Percentiles rank a stretch among this genome's conserved stretches.
Conservation (phyloP, 495 filamentous ascomycete species). For the Trichoderma reesei region DNA sequence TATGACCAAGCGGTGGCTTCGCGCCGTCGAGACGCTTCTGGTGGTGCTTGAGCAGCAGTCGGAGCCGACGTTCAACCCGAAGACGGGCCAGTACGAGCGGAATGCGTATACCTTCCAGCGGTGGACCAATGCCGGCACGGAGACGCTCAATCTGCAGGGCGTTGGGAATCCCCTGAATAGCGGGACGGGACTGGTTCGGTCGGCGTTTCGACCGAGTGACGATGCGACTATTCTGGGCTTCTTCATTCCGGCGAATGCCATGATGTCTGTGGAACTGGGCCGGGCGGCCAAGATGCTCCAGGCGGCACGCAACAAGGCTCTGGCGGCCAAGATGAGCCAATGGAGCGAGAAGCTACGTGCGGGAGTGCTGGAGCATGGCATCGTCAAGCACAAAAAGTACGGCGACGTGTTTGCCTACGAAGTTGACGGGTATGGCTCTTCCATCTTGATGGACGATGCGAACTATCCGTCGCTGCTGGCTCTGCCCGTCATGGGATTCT, state of each 20-base stretch:
- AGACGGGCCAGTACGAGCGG: conserved; percentile 48
- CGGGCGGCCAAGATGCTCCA: conserved; percentile 61
- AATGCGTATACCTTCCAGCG: conserved; percentile 87
- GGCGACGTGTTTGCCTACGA: conserved; percentile 94
- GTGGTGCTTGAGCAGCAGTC: conserved; percentile 68
- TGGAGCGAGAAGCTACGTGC: conserved; percentile 60
- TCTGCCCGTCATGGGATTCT: conserved; percentile 81
- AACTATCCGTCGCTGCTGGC: conserved; percentile 88
- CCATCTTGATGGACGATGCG: conserved; percentile 93
- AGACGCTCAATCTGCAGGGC: conserved; percentile 75
- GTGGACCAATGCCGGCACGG: conserved; percentile 69
- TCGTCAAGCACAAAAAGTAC: conserved; percentile 71
- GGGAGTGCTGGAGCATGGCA: conserved; percentile 81
- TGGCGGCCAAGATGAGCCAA: conserved; percentile 46
- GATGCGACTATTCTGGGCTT: conserved; percentile 94
- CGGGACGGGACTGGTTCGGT: conserved; percentile 77
- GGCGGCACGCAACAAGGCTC: conserved; percentile 40
- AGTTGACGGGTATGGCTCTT: conserved; percentile 89
- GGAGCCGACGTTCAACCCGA: conserved; percentile 63
- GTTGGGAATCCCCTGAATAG: conserved; percentile 83
- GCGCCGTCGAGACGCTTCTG: conserved; percentile 65
- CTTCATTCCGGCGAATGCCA: conserved; percentile 93
- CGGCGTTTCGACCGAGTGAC: conserved; percentile 92
- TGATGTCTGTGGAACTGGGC: conserved; percentile 86
- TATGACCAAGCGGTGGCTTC: conserved; percentile 68